These are phyloP conservation scores for Lasiosphaeria miniovina DNA, from an alignment of 495 filamentous ascomycete species.

Conservation along the genomic window DNA sequence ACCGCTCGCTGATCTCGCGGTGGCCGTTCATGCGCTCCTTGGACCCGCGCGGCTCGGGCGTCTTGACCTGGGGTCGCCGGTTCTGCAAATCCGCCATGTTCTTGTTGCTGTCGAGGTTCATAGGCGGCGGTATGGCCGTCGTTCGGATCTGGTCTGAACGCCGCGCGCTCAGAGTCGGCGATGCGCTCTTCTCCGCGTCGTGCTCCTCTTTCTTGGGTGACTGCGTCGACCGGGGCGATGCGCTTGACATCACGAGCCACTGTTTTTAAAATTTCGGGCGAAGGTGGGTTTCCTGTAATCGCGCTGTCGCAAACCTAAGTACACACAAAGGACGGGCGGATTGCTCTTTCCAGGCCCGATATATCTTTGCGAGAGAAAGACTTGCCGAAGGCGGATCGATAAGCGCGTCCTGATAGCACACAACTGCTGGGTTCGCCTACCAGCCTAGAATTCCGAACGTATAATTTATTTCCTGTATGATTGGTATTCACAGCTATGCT, in stretches of 20 bases:
- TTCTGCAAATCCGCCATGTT: constrained; percentile 18
- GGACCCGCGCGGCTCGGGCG: constrained; percentile 33
- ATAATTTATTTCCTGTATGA: too few relatives aligned
- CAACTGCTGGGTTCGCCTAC: too few relatives aligned
- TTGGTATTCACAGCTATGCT: too few relatives aligned
- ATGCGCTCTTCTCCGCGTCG: constrained; percentile 19
- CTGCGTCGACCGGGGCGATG: constrained; percentile 15
- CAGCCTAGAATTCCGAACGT: too few relatives aligned
- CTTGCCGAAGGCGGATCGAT: too few relatives aligned
- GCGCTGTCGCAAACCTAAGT: not conserved
- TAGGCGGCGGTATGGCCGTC: constrained; percentile 10
- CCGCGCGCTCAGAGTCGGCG: constrained; percentile 20
- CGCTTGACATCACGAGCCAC: constrained; percentile 17
- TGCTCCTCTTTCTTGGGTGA: constrained; percentile 15
- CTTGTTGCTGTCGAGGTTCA: constrained; percentile 10
- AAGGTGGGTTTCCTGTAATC: not conserved
- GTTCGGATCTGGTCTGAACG: constrained; percentile 11
- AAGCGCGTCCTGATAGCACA: too few relatives aligned
- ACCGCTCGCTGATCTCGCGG: constrained; percentile 22
- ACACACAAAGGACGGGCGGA: not conserved
- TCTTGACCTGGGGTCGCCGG: constrained; percentile 26
- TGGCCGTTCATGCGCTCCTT: constrained; percentile 28
- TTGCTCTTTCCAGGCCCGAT: not conserved
- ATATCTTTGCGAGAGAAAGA: not conserved
- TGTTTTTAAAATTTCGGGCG: not conserved